phyloP scores from a whole-genome alignment of 73 alveolate genomes.

The Urostyla sp. region DNA sequence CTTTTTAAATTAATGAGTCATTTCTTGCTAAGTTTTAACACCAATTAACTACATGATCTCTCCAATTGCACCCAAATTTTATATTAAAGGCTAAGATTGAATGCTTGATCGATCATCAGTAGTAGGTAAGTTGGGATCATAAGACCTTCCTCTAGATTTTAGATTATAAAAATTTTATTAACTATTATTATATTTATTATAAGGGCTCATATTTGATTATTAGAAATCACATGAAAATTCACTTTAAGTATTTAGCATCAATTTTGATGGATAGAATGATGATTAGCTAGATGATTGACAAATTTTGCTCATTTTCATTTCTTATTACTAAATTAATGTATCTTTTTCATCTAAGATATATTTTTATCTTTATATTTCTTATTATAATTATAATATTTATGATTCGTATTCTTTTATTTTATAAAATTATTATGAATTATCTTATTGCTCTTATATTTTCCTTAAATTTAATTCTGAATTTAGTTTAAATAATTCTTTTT shows the following conservation, averaged over 20 bases:
- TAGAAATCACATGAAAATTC: too few relatives aligned
- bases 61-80: neutral
- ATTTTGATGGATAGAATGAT: too few relatives aligned
- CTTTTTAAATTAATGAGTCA: neutral
- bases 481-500: neutral
- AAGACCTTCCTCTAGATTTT: too few relatives aligned
- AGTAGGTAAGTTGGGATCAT: too few relatives aligned
- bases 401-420: neutral
- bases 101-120: too few relatives aligned
- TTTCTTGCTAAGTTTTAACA: neutral
- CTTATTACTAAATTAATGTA: neutral
- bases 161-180: too few relatives aligned
- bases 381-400: neutral
- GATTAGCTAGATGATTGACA: too few relatives aligned
- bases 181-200: too few relatives aligned
- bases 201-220: too few relatives aligned
- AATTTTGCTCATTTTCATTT: neutral
- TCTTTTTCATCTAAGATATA: constrained; percentile 10
- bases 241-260: too few relatives aligned
- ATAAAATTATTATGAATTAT: neutral
- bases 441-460: neutral
- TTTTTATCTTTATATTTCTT: neutral
- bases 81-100: too few relatives aligned
- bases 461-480: neutral
- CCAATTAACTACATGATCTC: constrained; percentile 4